Evolutionary conservation across 1,284 basidiomycete genomes (phyloP), one percentile per base, ranked within the genome.

Genomic region (Hymenochaete sp.): DNA sequence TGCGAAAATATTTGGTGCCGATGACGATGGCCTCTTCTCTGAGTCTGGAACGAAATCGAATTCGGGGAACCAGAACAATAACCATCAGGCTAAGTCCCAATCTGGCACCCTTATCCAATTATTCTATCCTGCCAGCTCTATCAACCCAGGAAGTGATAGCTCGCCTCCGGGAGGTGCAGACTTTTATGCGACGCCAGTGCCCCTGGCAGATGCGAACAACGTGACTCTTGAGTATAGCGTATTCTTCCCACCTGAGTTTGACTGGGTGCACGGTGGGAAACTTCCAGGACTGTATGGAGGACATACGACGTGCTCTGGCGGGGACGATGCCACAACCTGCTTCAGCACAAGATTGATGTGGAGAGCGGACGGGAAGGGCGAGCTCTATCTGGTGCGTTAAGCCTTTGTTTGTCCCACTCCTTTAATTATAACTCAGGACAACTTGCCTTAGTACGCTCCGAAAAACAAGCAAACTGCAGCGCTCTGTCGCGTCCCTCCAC

Each of bases 261-360:
- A 82, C 31, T 86, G 75, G 69, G 82, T 82, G 8, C 66, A 70
- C 43, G 82, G 70, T 9, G 83, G 82, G 7, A 85, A 87, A 59
- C 55, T 86, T 10, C 83, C 83, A 0, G 83, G 83, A 1, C 53
- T 86, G 21, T 84, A 81, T 55, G 83, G 82, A 0, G 83, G 83
- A 0, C 76, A 72, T 52, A 64, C 57, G 6, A 71, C 72, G 13
- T 85, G 82, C 57, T 82, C 80, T 19, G 82, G 82, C 6, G 83
- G 83, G 4, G 67, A 77, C 50, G 65, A 65, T 3, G 83, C 82
- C 5, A 45, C 61, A 27, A 67, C 72, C 44, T 86, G 83, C 52
- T 87, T 83, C 55, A 83, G 81, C 58, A 83, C 79, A 14, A 64
- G 83, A 22, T 47, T 86, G 50, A 87, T 87, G 83, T 87, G 83